Conservation (phyloP, 495 filamentous ascomycete genomes). For the Penicillium manginii region DNA sequence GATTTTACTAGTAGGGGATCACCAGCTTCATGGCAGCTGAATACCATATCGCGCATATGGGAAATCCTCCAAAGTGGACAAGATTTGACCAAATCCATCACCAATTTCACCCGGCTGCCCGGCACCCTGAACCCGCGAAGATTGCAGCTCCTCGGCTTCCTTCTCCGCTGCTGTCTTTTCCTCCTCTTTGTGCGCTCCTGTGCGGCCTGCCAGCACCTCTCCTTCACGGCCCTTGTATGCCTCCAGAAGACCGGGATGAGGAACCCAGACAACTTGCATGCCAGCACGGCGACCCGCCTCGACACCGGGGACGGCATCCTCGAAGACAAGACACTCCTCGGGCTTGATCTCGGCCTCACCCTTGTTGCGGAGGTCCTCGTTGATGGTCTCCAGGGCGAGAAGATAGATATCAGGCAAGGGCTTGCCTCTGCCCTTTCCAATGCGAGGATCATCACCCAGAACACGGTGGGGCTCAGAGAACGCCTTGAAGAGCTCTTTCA, state of each 20-base stretch:
- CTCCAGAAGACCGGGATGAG: conserved; percentile 77
- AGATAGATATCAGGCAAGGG: conserved; percentile 95
- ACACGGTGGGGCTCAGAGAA: conserved; percentile 73
- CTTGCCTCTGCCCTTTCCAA: conserved; percentile 81
- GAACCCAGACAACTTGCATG: conserved; percentile 94
- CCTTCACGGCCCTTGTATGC: conserved; percentile 76
- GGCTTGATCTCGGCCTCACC: conserved; percentile 72
- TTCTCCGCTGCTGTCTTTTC: conserved; percentile 51
- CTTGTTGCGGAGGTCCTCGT: conserved; percentile 60
- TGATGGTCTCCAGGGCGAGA: conserved; percentile 83
- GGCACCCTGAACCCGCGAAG: conserved; percentile 50
- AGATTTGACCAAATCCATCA: conserved; percentile 75
- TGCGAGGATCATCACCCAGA: conserved; percentile 83
- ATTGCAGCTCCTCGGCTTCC: conserved; percentile 46
- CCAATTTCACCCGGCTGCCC: conserved; percentile 54
- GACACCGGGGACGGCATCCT: conserved; percentile 90
- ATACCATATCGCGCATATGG: conserved; percentile 77
- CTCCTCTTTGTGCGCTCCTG: conserved; percentile 65
- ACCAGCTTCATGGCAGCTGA: conserved; percentile 17
- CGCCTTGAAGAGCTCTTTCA: conserved; percentile 69
- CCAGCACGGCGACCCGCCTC: conserved; percentile 90
- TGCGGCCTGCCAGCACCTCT: conserved; percentile 83
- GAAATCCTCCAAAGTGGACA: conserved; percentile 67
- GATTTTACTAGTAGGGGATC: background rate
- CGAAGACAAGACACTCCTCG: conserved; percentile 93